Evolutionary conservation across 2,329 filamentous ascomycete species (phyloP), one percentile per base, ranked within the genome.

Genomic region (Aspergillus sp.): DNA sequence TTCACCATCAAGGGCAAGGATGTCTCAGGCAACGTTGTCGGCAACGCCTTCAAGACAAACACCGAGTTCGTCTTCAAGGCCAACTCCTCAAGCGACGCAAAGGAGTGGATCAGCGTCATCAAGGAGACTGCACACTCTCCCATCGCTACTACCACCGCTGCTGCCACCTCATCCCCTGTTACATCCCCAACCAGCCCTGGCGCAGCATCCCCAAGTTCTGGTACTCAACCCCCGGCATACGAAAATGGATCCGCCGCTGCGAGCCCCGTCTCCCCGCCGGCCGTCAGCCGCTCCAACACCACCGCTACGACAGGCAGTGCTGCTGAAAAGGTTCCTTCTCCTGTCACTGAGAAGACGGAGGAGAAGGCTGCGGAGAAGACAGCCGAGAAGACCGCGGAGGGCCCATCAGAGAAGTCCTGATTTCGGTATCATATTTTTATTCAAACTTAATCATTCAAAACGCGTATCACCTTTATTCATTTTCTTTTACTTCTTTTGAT

Each of bases 1-100:
- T 98, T 99, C 82, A 91, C 86, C 69, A 83, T 99, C 74, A 96
- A 96, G 80, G 95, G 95, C 74, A 98, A 98, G 76, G 93, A 99
- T 72, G 86, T 88, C 56, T 89, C 88, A 68, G 90, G 90, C 71
- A 81, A 83, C 60, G 90, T 89, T 62, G 78, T 97, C 62, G 87
- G 88, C 68, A 89, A 88, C 79, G 93, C 91, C 71, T 84, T 97
- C 64, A 85, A 89, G 48, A 90, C 93, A 64, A 85, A 78, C 24
- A 87, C 91, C 41, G 93, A 98, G 75, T 82, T 96, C 39, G 79
- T 83, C 31, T 97, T 97, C 85, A 96, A 96, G 79, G 92, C 93
- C 0, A 89, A 92, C 75, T 91, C 90, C 1, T 75, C 90, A 2
- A 81, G 84, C 27, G 91, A 96, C 63, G 92, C 93, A 0, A 81